Evolutionary conservation across 192 early-diverging fungal species (phyloP).

Genomic region (Podila epicladia): DNA sequence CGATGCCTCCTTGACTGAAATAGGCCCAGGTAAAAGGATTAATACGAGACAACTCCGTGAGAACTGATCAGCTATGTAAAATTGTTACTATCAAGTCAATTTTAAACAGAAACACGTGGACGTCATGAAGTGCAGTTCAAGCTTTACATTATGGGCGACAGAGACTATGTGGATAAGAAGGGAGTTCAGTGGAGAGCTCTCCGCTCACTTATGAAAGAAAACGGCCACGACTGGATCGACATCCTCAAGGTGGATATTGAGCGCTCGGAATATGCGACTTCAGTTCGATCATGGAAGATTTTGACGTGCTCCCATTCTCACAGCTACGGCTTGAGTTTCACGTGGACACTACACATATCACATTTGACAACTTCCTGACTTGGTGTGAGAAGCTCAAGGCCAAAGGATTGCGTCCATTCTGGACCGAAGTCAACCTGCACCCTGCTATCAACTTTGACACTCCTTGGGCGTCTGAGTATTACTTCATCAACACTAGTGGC

Average conservation of each 20-base stretch:
- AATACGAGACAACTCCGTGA: too few relatives aligned
- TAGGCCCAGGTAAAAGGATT: conserved; percentile 17
- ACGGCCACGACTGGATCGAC: conserved; percentile 49
- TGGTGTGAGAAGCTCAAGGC: conserved; percentile 35
- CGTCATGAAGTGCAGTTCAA: conserved; percentile 7
- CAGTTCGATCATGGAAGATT: conserved; percentile 41
- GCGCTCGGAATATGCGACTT: conserved; percentile 35
- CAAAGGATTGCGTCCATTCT: conserved; percentile 28
- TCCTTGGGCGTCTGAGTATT: conserved; percentile 39
- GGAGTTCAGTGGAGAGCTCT: conserved; percentile 22
- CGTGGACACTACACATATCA: neutral
- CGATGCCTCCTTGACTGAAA: conserved; percentile 25
- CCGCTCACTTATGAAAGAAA: conserved; percentile 34
- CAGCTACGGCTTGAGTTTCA: conserved; percentile 42
- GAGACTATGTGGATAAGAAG: conserved; percentile 9
- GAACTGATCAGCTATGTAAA: too few relatives aligned
- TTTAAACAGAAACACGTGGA: conserved; percentile 15
- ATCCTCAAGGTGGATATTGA: conserved; percentile 49
- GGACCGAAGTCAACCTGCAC: conserved; percentile 36
- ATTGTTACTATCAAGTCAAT: neutral
- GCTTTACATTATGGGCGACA: conserved; percentile 32
- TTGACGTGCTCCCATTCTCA: conserved; percentile 38
- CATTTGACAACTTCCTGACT: conserved; percentile 17
- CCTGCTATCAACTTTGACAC: conserved; percentile 2
- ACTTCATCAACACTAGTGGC: conserved; percentile 33